Evolutionary conservation across 176 grass and related monocot species (phyloP).

Genomic region (Stipa capillata): DNA sequence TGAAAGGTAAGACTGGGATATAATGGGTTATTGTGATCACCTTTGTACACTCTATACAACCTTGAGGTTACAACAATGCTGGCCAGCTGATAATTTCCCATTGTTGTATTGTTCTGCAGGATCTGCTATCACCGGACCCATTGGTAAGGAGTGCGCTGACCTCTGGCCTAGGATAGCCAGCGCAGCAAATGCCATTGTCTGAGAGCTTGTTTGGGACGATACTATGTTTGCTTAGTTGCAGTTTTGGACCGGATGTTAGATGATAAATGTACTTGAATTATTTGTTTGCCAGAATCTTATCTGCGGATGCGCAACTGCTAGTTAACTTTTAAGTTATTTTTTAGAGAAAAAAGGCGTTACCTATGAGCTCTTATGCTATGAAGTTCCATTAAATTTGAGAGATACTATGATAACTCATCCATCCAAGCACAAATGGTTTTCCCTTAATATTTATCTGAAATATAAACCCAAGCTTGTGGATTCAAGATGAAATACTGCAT

Average conservation of each 20-base stretch:
- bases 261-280: background rate
- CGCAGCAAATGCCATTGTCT: slow-evolving; percentile 49
- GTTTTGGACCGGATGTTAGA: background rate
- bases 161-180: slow-evolving; percentile 55
- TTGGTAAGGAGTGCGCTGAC: slow-evolving; percentile 53
- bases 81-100: background rate
- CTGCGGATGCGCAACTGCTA: background rate
- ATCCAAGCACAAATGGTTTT: no score
- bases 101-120: background rate
- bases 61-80: background rate
- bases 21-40: background rate
- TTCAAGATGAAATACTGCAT: no score
- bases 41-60: background rate
- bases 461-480: no score
- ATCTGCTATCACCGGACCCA: slow-evolving; percentile 56
- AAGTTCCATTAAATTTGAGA: no score
- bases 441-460: no score
- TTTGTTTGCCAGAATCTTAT: background rate
- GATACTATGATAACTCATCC: no score
- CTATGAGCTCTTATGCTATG: no score
- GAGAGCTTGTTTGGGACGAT: background rate
- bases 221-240: background rate
- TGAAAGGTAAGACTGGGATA: slow-evolving; percentile 32
- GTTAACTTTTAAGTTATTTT: background rate
- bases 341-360: no score